A percentile compares a stretch with the other conserved stretches of the same genome.
These are phyloP conservation scores for Thymus mandschuricus DNA, from an alignment of 257 asterid genomes.

Conservation along the genomic window DNA sequence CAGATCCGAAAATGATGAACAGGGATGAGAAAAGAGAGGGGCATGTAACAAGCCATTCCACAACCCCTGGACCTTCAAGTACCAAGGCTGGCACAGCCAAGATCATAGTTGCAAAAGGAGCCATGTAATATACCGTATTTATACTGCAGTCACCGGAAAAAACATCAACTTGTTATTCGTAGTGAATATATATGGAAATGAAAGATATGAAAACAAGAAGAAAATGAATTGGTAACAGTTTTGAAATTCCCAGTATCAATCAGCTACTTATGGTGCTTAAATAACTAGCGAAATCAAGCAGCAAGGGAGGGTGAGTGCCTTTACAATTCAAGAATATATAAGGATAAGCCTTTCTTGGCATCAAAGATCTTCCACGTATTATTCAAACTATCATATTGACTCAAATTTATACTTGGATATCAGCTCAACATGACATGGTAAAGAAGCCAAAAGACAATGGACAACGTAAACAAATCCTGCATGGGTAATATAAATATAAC, in stretches of 20 bases:
- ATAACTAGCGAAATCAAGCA: slow-evolving; percentile 7
- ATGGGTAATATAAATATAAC: background rate
- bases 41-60: slow-evolving; percentile 61
- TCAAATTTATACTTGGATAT: background rate
- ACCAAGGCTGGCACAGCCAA: slow-evolving; percentile 80
- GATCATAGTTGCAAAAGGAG: slow-evolving; percentile 94
- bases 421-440: background rate
- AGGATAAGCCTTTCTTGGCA: background rate
- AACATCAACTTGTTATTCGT: background rate
- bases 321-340: background rate
- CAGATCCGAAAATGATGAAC: slow-evolving; percentile 76
- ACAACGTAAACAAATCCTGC: background rate
- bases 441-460: background rate
- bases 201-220: background rate
- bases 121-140: slow-evolving; percentile 97
- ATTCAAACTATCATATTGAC: background rate
- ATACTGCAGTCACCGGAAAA: slow-evolving; percentile 53
- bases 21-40: slow-evolving; percentile 68
- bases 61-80: slow-evolving; percentile 84
- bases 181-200: background rate
- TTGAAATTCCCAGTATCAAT: background rate
- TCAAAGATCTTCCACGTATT: background rate
- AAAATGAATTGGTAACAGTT: background rate
- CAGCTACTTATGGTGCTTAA: background rate
- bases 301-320: background rate